phyloP scores from a whole-genome alignment of 768 basidiomycete species.

The Panellus pusillus region DNA sequence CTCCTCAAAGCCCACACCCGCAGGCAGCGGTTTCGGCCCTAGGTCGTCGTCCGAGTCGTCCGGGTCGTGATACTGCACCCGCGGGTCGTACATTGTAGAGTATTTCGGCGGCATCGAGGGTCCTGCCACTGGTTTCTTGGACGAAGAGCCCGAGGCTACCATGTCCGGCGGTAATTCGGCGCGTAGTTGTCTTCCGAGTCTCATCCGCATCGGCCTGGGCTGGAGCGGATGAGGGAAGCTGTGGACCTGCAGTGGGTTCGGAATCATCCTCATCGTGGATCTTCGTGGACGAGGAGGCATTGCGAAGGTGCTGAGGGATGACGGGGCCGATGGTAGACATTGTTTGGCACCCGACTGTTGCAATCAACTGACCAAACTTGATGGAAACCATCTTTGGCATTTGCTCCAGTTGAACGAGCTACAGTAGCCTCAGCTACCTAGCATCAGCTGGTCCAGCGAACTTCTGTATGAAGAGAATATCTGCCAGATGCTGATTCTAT shows the following conservation, averaged over 20 bases:
- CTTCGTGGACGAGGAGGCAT: constrained; percentile 12
- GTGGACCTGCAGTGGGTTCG: constrained; percentile 1
- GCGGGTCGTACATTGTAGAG: constrained; percentile 34
- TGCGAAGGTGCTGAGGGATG: constrained; percentile 43
- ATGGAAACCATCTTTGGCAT: too few relatives aligned
- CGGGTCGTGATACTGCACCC: constrained; percentile 38
- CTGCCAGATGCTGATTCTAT: too few relatives aligned
- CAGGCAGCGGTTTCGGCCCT: constrained; percentile 78
- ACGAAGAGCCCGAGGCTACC: constrained; percentile 39
- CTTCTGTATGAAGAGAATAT: too few relatives aligned
- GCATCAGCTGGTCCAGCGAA: too few relatives aligned
- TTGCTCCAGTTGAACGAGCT: too few relatives aligned
- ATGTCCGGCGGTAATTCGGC: constrained; percentile 77
- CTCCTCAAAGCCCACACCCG: constrained; percentile 40
- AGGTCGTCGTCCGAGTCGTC: constrained; percentile 77
- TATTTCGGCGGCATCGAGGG: constrained; percentile 50
- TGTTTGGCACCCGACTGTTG: too few relatives aligned
- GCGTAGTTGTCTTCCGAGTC: constrained; percentile 70
- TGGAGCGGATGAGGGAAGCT: constrained; percentile 4
- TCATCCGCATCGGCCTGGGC: constrained; percentile 39
- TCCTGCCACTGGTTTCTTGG: constrained; percentile 44
- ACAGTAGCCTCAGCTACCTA: too few relatives aligned
- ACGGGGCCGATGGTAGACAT: constrained; percentile 60
- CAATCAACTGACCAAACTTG: neutral
- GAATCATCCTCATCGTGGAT: constrained; percentile 23